A percentile compares a stretch with the other conserved stretches of the same genome.
Evolutionary conservation across 345 rosid species (phyloP).

Genomic region (Clausena lansium): DNA sequence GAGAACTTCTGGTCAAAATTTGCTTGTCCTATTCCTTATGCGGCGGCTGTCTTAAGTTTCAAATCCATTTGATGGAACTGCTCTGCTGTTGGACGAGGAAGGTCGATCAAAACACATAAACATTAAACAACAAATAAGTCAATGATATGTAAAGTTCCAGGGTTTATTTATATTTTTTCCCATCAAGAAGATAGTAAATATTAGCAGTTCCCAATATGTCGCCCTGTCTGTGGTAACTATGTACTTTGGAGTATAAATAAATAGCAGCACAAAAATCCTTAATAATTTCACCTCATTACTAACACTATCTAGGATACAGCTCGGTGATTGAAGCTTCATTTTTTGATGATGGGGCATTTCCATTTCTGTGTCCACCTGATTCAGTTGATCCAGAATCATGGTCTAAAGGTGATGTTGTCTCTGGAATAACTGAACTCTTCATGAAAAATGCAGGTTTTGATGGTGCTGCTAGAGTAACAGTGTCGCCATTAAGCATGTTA

Average conservation of each 20-base stretch:
- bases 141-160: neutral
- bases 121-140: neutral
- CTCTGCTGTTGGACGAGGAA: neutral
- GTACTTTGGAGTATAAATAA: too few species aligned
- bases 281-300: neutral
- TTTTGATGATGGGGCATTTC: neutral
- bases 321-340: constrained; percentile 31
- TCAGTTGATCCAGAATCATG: neutral
- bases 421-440: constrained; percentile 8
- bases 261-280: too few species aligned
- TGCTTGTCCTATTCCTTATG: too few species aligned
- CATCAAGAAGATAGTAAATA: too few species aligned
- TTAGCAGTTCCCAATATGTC: too few species aligned
- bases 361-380: neutral
- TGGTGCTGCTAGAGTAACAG: constrained; percentile 26
- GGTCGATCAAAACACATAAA: neutral
- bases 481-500: constrained; percentile 35
- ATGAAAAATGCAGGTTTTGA: constrained; percentile 25
- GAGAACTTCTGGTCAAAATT: too few species aligned
- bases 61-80: neutral
- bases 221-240: too few species aligned
- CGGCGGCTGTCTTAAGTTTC: neutral
- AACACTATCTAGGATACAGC: constrained; percentile 9
- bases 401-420: neutral
- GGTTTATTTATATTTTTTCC: neutral